Evolutionary conservation across 805 yeast genomes (phyloP).

Genomic region (Kodamaea restingae): DNA sequence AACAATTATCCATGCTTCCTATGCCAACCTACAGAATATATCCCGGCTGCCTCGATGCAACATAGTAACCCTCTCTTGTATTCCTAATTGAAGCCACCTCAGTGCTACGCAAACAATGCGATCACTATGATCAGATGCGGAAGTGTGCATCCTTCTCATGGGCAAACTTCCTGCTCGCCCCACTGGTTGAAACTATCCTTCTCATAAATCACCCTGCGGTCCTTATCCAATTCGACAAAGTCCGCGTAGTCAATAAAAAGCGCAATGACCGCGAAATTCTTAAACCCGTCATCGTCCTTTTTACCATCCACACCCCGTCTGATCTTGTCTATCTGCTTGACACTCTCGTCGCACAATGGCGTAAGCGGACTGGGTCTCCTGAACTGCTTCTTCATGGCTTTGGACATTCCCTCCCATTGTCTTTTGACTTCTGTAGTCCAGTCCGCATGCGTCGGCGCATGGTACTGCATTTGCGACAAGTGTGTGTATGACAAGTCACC

Average conservation of each 20-base stretch:
- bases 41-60: no score
- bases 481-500: conserved; percentile 26
- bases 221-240: conserved; percentile 56
- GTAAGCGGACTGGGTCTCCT: conserved; percentile 73
- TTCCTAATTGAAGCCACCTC: no score
- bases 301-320: conserved; percentile 81
- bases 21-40: no score
- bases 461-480: conserved; percentile 20
- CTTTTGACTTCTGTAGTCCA: conserved; percentile 64
- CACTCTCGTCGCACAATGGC: conserved; percentile 49
- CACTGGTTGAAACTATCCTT: conserved; percentile 58
- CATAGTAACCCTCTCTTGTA: no score
- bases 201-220: conserved; percentile 50
- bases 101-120: no score
- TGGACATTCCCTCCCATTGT: conserved; percentile 60
- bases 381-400: conserved; percentile 58
- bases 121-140: no score
- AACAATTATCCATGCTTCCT: no score
- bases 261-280: conserved; percentile 66
- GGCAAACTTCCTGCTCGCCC: conserved; percentile 78
- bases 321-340: conserved; percentile 62
- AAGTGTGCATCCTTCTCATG: no score
- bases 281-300: conserved; percentile 55
- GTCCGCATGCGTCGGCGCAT: conserved; percentile 55
- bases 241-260: conserved; percentile 71